Evolutionary conservation across 179 eudicot species (phyloP).

Genomic region (Gypsophila paniculata): DNA sequence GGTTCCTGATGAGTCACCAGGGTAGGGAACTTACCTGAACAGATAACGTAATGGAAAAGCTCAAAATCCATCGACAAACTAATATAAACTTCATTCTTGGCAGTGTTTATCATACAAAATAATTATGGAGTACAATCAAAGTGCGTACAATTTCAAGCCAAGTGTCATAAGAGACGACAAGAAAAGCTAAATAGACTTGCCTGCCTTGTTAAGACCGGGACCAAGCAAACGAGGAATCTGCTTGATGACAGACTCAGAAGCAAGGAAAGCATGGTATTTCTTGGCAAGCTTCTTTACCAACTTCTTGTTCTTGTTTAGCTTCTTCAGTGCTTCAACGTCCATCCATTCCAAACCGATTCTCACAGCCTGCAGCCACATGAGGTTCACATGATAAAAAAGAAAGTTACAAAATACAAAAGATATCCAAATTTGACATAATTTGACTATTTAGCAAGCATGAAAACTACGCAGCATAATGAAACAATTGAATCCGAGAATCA

Average conservation of each 20-base stretch:
- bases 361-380: conserved; percentile 27
- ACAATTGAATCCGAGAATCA: background rate
- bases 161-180: background rate
- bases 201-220: conserved; percentile 54
- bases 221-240: conserved; percentile 50
- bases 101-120: too few species aligned
- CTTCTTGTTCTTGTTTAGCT: conserved; percentile 80
- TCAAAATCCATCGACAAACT: too few species aligned
- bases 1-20: conserved; percentile 78
- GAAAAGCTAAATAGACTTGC: conserved; percentile 24
- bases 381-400: background rate
- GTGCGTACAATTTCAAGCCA: background rate
- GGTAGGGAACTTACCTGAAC: conserved; percentile 76
- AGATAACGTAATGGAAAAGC: background rate
- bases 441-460: background rate
- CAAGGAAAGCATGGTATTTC: conserved; percentile 69
- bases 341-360: conserved; percentile 37
- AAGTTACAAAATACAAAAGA: background rate
- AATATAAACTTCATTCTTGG: too few species aligned
- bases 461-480: too few species aligned
- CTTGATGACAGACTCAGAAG: conserved; percentile 58
- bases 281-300: conserved; percentile 88
- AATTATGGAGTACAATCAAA: too few species aligned
- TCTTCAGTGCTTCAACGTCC: conserved; percentile 43
- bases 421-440: background rate